Evolutionary conservation across 805 yeast genomes (phyloP).

Genomic region (Candida incommunis): DNA sequence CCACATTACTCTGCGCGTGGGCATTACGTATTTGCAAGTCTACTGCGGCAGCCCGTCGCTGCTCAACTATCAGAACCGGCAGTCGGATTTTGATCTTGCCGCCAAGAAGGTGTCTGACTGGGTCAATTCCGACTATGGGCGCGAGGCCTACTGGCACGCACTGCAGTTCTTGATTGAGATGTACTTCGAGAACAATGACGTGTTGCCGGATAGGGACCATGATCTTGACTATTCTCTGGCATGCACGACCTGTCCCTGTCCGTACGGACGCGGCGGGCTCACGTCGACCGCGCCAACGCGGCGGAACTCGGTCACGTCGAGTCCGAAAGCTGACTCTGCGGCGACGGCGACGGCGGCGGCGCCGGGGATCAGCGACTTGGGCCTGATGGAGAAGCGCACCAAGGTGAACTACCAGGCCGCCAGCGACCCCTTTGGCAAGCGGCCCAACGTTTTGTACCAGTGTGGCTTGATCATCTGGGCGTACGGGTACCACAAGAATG

Average conservation of each 20-base stretch:
- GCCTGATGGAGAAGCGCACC: constrained; percentile 7
- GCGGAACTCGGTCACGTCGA: background rate
- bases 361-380: background rate
- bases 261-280: constrained; percentile 6
- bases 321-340: background rate
- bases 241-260: constrained; percentile 6
- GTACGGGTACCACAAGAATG: constrained; percentile 18
- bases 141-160: constrained; percentile 44
- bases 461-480: constrained; percentile 20
- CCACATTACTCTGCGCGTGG: constrained; percentile 54
- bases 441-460: constrained; percentile 16
- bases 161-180: constrained; percentile 47
- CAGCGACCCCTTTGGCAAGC: constrained; percentile 17
- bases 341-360: background rate
- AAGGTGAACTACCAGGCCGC: constrained; percentile 10
- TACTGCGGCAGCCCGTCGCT: constrained; percentile 74
- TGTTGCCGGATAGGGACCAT: constrained; percentile 8
- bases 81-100: constrained; percentile 34
- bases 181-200: constrained; percentile 35
- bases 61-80: constrained; percentile 51
- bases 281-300: constrained; percentile 1
- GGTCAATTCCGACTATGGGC: constrained; percentile 34
- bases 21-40: constrained; percentile 66
- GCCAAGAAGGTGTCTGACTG: constrained; percentile 37
- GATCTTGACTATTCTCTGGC: constrained; percentile 8